Evolutionary conservation across 352 stramenopile genomes (phyloP).

Genomic region (Pythium dissimile): DNA sequence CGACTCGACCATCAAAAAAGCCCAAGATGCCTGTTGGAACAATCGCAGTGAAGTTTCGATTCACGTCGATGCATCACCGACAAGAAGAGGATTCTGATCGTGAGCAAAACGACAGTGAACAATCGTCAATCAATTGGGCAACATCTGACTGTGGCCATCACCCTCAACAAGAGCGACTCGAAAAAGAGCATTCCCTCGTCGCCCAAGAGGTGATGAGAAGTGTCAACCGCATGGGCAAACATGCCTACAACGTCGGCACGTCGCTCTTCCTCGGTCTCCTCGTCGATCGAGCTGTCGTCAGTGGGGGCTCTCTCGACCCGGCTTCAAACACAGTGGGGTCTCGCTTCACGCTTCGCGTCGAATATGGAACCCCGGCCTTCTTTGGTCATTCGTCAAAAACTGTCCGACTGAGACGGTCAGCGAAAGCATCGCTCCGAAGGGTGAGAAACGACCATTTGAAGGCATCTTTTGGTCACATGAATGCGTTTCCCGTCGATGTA

Average conservation of each 20-base stretch:
- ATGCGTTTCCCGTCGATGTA: constrained; percentile 23
- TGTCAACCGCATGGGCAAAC: neutral
- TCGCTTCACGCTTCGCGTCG: constrained; percentile 6
- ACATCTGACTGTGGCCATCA: no score
- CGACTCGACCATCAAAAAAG: neutral
- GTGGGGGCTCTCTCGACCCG: no score
- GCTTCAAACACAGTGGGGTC: no score
- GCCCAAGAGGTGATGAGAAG: no score
- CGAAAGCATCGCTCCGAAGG: constrained; percentile 5
- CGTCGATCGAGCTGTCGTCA: constrained; percentile 1
- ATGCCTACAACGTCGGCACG: neutral
- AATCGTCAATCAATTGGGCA: neutral
- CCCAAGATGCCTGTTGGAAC: constrained; percentile 4
- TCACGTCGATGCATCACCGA: neutral
- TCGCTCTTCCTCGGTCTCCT: constrained; percentile 10
- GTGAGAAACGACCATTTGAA: neutral
- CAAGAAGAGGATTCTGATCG: neutral
- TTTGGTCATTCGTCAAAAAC: constrained; percentile 3
- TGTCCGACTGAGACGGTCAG: constrained; percentile 14
- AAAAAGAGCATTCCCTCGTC: no score
- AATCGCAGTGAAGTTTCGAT: constrained; percentile 15
- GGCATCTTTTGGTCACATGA: constrained; percentile 16
- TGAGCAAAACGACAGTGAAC: neutral
- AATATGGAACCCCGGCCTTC: constrained; percentile 19
- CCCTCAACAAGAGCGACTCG: no score